These are phyloP conservation scores for Rhododendron ferrugineum DNA, from an alignment of 148 eudicot species.

Conservation along the genomic window DNA sequence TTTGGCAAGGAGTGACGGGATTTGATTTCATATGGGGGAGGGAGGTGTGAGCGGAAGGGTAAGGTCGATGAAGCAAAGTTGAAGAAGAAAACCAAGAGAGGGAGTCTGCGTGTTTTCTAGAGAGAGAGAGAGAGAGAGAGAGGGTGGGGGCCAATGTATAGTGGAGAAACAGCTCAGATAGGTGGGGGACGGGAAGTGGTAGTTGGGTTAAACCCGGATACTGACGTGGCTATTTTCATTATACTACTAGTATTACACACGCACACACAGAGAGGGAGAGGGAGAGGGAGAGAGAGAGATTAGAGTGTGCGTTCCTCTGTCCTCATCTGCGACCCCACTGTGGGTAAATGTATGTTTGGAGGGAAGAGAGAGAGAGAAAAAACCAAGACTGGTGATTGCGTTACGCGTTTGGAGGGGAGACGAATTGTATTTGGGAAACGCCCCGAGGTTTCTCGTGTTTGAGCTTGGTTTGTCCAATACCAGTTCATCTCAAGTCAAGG, in stretches of 20 bases:
- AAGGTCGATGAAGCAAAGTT: not conserved
- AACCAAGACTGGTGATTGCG: not conserved
- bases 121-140: not conserved
- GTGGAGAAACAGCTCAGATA: not conserved
- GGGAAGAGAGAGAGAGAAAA: not conserved
- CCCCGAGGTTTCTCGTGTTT: too few species aligned
- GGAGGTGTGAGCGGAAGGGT: not conserved
- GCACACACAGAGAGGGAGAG: not conserved
- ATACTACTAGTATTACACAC: not conserved
- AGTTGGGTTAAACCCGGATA: not conserved
- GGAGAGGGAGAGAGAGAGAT: not conserved
- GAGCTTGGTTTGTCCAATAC: too few species aligned
- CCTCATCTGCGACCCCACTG: not conserved
- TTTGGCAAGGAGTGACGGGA: not conserved
- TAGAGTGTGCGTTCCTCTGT: not conserved
- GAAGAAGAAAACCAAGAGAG: conserved; percentile 5
- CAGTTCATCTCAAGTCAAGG: too few species aligned
- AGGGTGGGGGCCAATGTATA: not conserved
- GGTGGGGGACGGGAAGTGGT: not conserved
- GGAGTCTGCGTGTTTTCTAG: not conserved
- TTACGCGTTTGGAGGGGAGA: not conserved
- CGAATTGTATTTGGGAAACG: too few species aligned
- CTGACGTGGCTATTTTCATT: not conserved
- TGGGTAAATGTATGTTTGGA: not conserved
- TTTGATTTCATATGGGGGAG: not conserved